These are phyloP conservation scores for Lactarius hatsudake DNA, from an alignment of 768 basidiomycete genomes.

Conservation along the genomic window DNA sequence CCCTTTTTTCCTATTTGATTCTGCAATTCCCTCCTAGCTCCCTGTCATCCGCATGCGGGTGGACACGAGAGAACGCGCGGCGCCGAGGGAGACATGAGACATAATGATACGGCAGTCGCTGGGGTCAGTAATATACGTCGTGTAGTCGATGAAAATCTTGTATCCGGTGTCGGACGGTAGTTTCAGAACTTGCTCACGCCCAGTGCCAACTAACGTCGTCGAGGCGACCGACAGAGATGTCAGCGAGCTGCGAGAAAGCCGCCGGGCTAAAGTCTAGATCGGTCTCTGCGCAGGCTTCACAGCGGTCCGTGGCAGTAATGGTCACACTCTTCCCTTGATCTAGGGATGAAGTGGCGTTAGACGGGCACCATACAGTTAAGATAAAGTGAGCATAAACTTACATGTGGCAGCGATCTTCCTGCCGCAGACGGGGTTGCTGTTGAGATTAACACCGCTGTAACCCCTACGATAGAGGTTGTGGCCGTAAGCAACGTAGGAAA, in stretches of 20 bases:
- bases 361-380: conserved; percentile 13
- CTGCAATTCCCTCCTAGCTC: conserved; percentile 24
- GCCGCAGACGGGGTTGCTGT: conserved; percentile 71
- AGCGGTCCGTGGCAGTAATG: conserved; percentile 60
- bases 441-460: conserved; percentile 60
- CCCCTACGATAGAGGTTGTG: conserved; percentile 39
- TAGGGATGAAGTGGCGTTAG: conserved; percentile 31
- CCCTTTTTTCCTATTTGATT: conserved; percentile 19
- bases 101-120: conserved; percentile 1
- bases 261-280: conserved; percentile 63
- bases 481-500: not conserved
- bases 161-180: not conserved
- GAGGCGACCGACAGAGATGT: conserved; percentile 49
- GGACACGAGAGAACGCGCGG: conserved; percentile 29
- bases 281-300: conserved; percentile 47
- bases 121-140: conserved; percentile 17
- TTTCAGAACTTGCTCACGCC: conserved; percentile 30
- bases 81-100: conserved; percentile 21
- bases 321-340: conserved; percentile 50
- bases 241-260: conserved; percentile 53
- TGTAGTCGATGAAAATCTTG: conserved; percentile 12
- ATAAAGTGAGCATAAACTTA: conserved; percentile 35
- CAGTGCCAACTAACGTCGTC: conserved; percentile 49
- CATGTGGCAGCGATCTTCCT: conserved; percentile 45
- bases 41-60: conserved; percentile 32